A percentile compares a stretch with the other conserved stretches of the same genome.
These are phyloP conservation scores for Agroathelia rolfsii DNA, from an alignment of 1,284 basidiomycete genomes.

Conservation along the genomic window DNA sequence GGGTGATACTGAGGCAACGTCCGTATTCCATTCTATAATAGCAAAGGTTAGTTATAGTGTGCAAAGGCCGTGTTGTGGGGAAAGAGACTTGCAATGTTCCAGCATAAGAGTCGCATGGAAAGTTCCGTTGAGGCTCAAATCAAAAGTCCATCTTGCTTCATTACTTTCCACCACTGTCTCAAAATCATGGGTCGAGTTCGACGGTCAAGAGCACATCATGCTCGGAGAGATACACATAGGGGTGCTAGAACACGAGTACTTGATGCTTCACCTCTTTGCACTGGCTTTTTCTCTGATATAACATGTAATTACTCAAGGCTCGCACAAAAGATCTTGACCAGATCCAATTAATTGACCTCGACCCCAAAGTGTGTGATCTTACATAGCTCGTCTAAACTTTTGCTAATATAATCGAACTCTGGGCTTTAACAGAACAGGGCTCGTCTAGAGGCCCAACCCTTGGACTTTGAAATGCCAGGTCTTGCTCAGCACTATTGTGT, in stretches of 20 bases:
- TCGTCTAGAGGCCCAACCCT: constrained; percentile 73
- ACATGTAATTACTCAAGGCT: too few species aligned
- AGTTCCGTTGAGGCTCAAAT: too few species aligned
- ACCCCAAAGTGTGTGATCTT: constrained; percentile 51
- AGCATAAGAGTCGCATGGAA: constrained; percentile 46
- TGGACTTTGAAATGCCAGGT: constrained; percentile 84
- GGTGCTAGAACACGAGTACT: constrained; percentile 59
- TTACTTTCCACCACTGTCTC: too few species aligned
- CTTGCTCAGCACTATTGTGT: constrained; percentile 89
- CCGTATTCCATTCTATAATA: constrained; percentile 85
- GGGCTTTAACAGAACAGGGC: constrained; percentile 46
- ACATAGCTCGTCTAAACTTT: background rate
- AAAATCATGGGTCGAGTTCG: constrained; percentile 64
- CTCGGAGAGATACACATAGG: constrained; percentile 62
- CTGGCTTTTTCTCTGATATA: too few species aligned
- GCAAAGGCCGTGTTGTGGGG: constrained; percentile 3
- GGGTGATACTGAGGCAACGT: constrained; percentile 88
- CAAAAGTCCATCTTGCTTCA: too few species aligned
- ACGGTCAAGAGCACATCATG: constrained; percentile 65
- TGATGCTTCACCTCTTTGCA: too few species aligned
- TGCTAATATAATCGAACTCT: constrained; percentile 6
- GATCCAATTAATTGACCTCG: constrained; percentile 81
- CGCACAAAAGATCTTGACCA: constrained; percentile 80
- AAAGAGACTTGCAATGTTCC: constrained; percentile 37
- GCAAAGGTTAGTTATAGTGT: too few species aligned